Base-by-base conservation (phyloP, 495 filamentous ascomycete genomes). In the Extremus antarcticus region DNA sequence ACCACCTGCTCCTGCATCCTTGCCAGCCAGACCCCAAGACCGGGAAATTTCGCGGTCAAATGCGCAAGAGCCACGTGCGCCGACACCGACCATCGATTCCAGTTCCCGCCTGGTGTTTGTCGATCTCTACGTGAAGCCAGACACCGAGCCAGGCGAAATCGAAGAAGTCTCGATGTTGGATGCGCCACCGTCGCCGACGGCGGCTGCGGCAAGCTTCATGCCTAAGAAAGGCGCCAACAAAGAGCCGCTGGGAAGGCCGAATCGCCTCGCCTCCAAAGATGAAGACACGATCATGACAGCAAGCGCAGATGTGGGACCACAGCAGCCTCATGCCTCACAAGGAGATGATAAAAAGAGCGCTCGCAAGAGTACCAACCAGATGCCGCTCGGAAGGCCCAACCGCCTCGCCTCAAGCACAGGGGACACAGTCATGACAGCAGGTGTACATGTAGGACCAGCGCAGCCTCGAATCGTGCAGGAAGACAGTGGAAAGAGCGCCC, bases 331-430 rank as follows among this genome's bases (percentile, higher is more conserved):
- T 7, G 29, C 29, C 29, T 35, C 13, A n/a, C n/a, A n/a, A n/a
- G n/a, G n/a, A n/a, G n/a, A n/a, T n/a, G n/a, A n/a, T n/a, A n/a
- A n/a, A n/a, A n/a, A n/a, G n/a, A n/a, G n/a, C n/a, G n/a, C n/a
- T n/a, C n/a, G n/a, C n/a, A 45, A 45, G 41, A 17, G 19, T 7
- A 7, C 41, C 7, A 45, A 45, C 29, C 4, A 45, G 23, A 10
- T 8, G 47, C 54, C 54, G 15, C 47, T 56, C 10, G 54, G 54
- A 15, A 56, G 39, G 19, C 46, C 54, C n/a, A 56, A 56, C 20
- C 29, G 54, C n/a, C 46, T 47, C 39, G 43, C 22, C 16, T 9
- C 3, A 3, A 3, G 16, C 16, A n/a, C 8, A 3, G 41, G 7
- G 19, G n/a, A 17, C 41, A 45, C 3, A 4, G 41, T 7, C 41